These are phyloP conservation scores for Dictyostelium discoideum DNA, from an alignment of 78 protist species.

Conservation along the genomic window dicty_2.7 NC_007090.3:4940501-4941000, in stretches of 20 bases:
- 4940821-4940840: conserved; percentile 11
- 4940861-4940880: conserved; percentile 26
- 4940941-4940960: conserved; percentile 31
- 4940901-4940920: not conserved
- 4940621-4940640: not conserved
- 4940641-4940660: not conserved
- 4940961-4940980: conserved; percentile 8
- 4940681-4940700: not conserved
- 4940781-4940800: conserved; percentile 59
- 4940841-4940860: conserved; percentile 11
- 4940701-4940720: conserved; percentile 7
- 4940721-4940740: not conserved
- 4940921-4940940: conserved; percentile 7
- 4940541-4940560: not conserved
- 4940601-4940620: not conserved
- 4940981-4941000: not conserved
- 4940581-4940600: not conserved
- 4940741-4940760: conserved; percentile 35
- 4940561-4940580: not conserved
- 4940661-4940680: conserved; percentile 29
- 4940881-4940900: not conserved
- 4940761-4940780: conserved; percentile 44
- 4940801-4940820: conserved; percentile 56
- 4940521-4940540: not conserved
- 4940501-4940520: not conserved